Percentiles rank a stretch among this genome's conserved stretches.
Conservation (phyloP, 441 rosid genomes). For the Capsella rubella region DNA sequence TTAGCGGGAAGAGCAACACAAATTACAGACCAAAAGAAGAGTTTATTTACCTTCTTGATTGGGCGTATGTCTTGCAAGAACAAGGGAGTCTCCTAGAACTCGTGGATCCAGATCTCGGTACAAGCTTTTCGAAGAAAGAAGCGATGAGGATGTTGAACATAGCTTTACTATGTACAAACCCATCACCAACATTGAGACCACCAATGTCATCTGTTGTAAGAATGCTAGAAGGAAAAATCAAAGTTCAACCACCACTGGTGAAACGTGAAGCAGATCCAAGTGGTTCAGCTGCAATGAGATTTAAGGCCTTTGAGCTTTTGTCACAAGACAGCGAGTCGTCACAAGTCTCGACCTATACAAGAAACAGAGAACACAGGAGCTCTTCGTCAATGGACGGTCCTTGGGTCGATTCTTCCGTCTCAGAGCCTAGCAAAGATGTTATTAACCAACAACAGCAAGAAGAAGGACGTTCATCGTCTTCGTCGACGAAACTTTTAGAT, state of each 20-base stretch:
- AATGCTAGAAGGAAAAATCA: constrained; percentile 58
- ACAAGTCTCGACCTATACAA: constrained; percentile 37
- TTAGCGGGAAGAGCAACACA: constrained; percentile 72
- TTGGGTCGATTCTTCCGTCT: constrained; percentile 55
- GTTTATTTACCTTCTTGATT: constrained; percentile 70
- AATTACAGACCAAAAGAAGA: constrained; percentile 62
- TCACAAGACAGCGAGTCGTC: constrained; percentile 58
- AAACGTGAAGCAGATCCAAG: constrained; percentile 45
- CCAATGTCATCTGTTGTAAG: constrained; percentile 62
- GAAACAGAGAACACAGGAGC: constrained; percentile 33
- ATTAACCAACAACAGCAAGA: constrained; percentile 23
- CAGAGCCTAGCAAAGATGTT: constrained; percentile 43
- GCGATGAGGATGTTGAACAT: constrained; percentile 57
- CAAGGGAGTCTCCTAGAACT: constrained; percentile 62
- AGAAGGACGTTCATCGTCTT: constrained; percentile 16
- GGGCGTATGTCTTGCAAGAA: constrained; percentile 62
- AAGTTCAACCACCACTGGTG: constrained; percentile 61
- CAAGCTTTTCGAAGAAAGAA: constrained; percentile 48
- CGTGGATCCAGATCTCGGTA: constrained; percentile 57
- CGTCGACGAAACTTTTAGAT: constrained; percentile 35
- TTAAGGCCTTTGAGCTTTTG: constrained; percentile 58
- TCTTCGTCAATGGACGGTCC: constrained; percentile 54
- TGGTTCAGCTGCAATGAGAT: constrained; percentile 51
- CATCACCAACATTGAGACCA: constrained; percentile 62
- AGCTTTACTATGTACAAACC: constrained; percentile 58